phyloP scores from a whole-genome alignment of 1,284 basidiomycete genomes.

The Ceratobasidium theobromae region DNA sequence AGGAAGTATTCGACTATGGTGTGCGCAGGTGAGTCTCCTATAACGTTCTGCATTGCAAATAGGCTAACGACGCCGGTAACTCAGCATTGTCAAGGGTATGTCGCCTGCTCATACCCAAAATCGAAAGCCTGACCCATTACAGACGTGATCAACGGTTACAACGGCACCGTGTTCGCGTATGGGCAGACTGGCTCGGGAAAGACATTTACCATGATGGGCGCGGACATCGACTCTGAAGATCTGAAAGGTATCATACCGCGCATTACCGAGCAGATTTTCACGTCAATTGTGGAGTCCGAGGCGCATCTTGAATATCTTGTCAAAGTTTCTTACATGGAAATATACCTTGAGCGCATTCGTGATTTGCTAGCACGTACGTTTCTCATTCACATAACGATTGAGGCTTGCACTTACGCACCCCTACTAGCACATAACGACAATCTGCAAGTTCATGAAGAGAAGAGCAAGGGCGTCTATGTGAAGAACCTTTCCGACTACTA shows the following conservation, averaged over 20 bases:
- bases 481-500: conserved; percentile 98
- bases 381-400: neutral
- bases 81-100: conserved; percentile 76
- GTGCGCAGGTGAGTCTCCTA: conserved; percentile 80
- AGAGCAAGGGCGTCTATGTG: conserved; percentile 96
- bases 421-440: conserved; percentile 95
- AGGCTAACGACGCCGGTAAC: conserved; percentile 3
- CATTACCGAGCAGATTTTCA: conserved; percentile 99
- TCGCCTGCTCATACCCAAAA: neutral
- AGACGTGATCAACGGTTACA: conserved; percentile 99
- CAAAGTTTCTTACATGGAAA: conserved; percentile 99
- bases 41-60: conserved; percentile 8
- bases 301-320: conserved; percentile 96
- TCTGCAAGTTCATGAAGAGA: conserved; percentile 98
- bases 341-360: conserved; percentile 95
- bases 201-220: conserved; percentile 98
- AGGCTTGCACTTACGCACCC: neutral
- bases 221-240: conserved; percentile 91
- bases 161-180: conserved; percentile 98
- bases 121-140: conserved; percentile 28
- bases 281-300: conserved; percentile 94
- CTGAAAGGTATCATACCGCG: conserved; percentile 97
- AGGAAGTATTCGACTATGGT: conserved; percentile 98
- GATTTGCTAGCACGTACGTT: conserved; percentile 92
- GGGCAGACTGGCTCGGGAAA: conserved; percentile 98